Base-by-base conservation (phyloP, 2,329 filamentous ascomycete genomes). In the Fusarium sp. region DNA sequence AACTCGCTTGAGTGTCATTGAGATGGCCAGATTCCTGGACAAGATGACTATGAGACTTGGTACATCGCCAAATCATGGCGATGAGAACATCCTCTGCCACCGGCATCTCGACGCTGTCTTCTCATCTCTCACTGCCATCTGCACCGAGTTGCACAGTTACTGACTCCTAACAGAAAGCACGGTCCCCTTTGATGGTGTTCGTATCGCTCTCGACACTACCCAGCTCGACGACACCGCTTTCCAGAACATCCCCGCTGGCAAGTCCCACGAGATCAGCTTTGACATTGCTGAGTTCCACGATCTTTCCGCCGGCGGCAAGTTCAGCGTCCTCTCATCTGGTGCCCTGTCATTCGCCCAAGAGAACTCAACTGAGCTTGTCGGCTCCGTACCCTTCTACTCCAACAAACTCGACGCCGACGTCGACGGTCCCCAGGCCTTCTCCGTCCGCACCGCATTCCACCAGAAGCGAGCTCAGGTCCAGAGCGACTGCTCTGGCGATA, bases 381-480 rank as follows among this genome's bases (percentile, higher is more conserved):
- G 86, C 49, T 84, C 83, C 44, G 76, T 91, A 4, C 76, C 84
- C 13, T 92, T 86, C 79, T 79, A 82, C 53, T 89, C 87, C 74
- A 91, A 92, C 79, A 81, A 82, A 17, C 77, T 92, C 47, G 82
- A 82, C 52, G 81, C 90, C 63, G 78, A 83, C 7, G 81, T 92
- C 42, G 84, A 92, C 66, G 88, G 86, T 19, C 79, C 78, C 13
- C 76, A 84, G 49, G 89, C 90, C 11, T 82, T 83, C 45, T 80
- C 83, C 36, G 81, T 84, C 47, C 80, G 83, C 67, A 81, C 82
- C 15, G 78, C 84, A 14, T 84, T 87, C 62, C 73, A 81, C 63
- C 73, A 78, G 42, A 87, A 87, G 77, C 88, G 89, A 49, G 84
- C 84, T 19, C 78, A 78, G 5, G 76, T 88, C 5, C 81, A 87